Evolutionary conservation across 1,139 yeast species (phyloP), one percentile per base, ranked within the genome.

Genomic region (Yamadazyma taylorii): DNA sequence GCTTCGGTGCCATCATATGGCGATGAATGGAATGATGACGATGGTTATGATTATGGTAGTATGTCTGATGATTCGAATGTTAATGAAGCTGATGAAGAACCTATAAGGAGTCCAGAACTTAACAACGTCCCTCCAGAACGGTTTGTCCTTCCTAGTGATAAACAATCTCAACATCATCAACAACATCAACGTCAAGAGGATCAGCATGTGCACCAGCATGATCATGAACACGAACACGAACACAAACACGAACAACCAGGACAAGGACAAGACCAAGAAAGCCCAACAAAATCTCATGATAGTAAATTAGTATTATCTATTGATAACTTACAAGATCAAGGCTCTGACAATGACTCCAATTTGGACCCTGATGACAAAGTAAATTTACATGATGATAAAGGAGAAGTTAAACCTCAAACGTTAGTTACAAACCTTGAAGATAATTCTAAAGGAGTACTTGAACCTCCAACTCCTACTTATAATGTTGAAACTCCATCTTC

Each of bases 1-100:
- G 81, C 80, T 2, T 62, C 78, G 1, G 74, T 72, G 17, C 82
- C 81, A 3, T 62, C 73, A 13, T 79, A 78, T 48, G 84, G 84
- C 6, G 79, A 77, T 25, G 83, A 74, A 24, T 79, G 85, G 83
- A 75, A 61, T 28, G 75, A 69, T 35, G 51, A 48, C 23, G 68
- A 60, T 6, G 30, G 30, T n/a, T 60, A 60, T 38, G 66, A 60
- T 31, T 58, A 61, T 40, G 53, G 37, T 7, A 30, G 39, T 15
- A 43, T 32, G 3, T 41, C 48, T 3, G 48, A 43, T 4, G 41
- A 35, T 10, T 29, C 32, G 34, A 29, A 12, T 39, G 8, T 19
- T 6, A 19, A 19, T 16, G 30, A 12, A 9, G 30, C 14, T 8
- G 30, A 27, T n/a, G 15, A 46, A 7, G 46, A 42, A 9, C 41